phyloP scores from a whole-genome alignment of 2,329 filamentous ascomycete species.

The Trichoderma harzianum region DNA sequence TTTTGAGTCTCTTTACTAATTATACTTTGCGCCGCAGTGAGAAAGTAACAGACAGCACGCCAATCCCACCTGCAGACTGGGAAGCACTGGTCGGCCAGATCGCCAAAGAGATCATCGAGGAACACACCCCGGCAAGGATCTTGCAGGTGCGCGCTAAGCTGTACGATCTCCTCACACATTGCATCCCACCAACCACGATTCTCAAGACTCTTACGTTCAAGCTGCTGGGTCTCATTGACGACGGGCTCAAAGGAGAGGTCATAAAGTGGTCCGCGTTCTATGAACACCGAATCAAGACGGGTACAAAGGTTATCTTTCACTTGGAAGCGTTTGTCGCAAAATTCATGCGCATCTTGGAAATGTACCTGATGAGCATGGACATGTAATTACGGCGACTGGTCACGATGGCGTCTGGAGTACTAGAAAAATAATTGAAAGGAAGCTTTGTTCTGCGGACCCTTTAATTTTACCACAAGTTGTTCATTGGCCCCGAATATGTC shows the following conservation, averaged over 20 bases:
- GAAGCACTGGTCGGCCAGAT: slow-evolving; percentile 86
- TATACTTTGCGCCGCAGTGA: slow-evolving; percentile 58
- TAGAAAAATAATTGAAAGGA: neutral
- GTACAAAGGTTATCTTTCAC: slow-evolving; percentile 96
- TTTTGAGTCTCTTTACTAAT: slow-evolving; percentile 15
- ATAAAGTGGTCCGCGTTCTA: slow-evolving; percentile 97
- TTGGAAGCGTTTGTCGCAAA: slow-evolving; percentile 97
- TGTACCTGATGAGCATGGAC: slow-evolving; percentile 86
- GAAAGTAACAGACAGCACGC: slow-evolving; percentile 80
- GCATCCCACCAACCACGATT: slow-evolving; percentile 91
- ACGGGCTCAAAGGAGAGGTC: slow-evolving; percentile 84
- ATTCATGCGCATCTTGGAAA: slow-evolving; percentile 95
- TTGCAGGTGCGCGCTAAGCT: slow-evolving; percentile 85
- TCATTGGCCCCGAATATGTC: neutral
- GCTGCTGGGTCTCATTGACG: slow-evolving; percentile 81
- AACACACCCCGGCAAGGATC: slow-evolving; percentile 86
- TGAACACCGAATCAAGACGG: slow-evolving; percentile 88
- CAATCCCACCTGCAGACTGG: slow-evolving; percentile 95
- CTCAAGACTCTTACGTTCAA: slow-evolving; percentile 95
- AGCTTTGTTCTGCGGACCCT: neutral
- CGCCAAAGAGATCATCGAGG: slow-evolving; percentile 88
- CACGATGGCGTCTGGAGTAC: slow-evolving; percentile 13
- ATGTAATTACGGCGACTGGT: slow-evolving; percentile 39
- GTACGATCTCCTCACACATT: slow-evolving; percentile 96
- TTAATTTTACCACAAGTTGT: neutral